Evolutionary conservation across 441 rosid species (phyloP).

Genomic region (Codiaeum variegatum): DNA sequence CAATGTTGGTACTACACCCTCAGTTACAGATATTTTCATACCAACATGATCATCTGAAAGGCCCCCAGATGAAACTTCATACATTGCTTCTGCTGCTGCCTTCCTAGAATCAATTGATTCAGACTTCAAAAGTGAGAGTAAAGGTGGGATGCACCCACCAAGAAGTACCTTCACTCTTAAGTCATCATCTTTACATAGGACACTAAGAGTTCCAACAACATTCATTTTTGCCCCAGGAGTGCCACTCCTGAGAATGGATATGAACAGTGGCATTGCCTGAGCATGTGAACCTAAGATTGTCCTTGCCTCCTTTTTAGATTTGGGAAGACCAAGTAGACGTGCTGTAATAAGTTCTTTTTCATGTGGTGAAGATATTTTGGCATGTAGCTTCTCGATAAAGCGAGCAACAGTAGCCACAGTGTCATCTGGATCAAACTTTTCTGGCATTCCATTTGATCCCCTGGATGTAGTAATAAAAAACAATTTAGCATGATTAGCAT

Average conservation of each 20-base stretch:
- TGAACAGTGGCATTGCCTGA: conserved; percentile 85
- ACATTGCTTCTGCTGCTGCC: conserved; percentile 81
- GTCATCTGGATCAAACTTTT: conserved; percentile 52
- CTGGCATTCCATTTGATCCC: conserved; percentile 44
- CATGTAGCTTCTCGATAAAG: conserved; percentile 75
- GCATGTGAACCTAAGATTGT: conserved; percentile 60
- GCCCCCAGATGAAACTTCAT: conserved; percentile 76
- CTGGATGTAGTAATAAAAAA: conserved; percentile 29
- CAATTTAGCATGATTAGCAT: conserved; percentile 11
- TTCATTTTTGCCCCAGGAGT: conserved; percentile 62
- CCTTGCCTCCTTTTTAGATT: conserved; percentile 71
- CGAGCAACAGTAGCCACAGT: conserved; percentile 62
- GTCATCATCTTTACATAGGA: conserved; percentile 71
- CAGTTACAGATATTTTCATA: conserved; percentile 77
- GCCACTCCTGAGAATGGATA: conserved; percentile 75
- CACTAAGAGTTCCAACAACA: conserved; percentile 62
- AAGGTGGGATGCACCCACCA: conserved; percentile 90
- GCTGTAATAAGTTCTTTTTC: conserved; percentile 80
- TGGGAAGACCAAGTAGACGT: conserved; percentile 67
- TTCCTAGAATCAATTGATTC: conserved; percentile 62
- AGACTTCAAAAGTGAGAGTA: conserved; percentile 76
- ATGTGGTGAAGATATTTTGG: conserved; percentile 54
- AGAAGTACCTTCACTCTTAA: conserved; percentile 73
- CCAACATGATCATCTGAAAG: conserved; percentile 78
- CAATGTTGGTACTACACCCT: conserved; percentile 72